phyloP scores from a whole-genome alignment of 23 red algal species.

The Gracilaria domingensis region DNA sequence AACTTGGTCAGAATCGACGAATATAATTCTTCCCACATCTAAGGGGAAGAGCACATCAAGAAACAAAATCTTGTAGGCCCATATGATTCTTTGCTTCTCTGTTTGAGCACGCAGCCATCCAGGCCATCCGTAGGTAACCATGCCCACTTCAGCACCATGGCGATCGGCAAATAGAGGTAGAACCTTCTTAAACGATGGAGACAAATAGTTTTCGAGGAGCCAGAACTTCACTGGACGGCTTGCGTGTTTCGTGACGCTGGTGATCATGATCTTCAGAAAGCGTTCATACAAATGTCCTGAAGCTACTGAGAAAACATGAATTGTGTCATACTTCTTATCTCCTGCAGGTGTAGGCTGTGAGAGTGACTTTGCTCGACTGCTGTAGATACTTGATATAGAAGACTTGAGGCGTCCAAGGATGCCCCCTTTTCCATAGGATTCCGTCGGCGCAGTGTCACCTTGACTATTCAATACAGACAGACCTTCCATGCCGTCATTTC shows the following conservation, averaged over 20 bases:
- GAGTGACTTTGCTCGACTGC: background rate
- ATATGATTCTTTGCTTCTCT: conserved; percentile 96
- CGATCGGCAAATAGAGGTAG: conserved; percentile 78
- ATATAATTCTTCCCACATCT: conserved; percentile 79
- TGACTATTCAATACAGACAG: conserved; percentile 34
- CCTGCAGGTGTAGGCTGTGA: background rate
- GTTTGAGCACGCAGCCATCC: conserved; percentile 92
- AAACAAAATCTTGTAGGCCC: conserved; percentile 99
- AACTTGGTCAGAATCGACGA: conserved; percentile 99
- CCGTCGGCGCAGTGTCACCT: background rate
- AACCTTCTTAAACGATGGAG: conserved; percentile 89
- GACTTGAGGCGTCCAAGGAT: background rate
- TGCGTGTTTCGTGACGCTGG: conserved; percentile 78
- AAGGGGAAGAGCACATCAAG: conserved; percentile 97
- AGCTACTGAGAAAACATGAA: conserved; percentile 97
- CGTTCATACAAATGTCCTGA: conserved; percentile 99
- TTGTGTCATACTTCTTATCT: conserved; percentile 12
- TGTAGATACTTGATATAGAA: background rate
- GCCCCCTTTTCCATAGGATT: background rate
- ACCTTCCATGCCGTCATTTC: conserved; percentile 60
- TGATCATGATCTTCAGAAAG: conserved; percentile 98
- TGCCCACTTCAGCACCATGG: conserved; percentile 82
- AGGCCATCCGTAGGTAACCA: conserved; percentile 97
- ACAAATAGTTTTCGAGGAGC: conserved; percentile 96
- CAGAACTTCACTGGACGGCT: conserved; percentile 91